Percentiles rank a stretch among this genome's conserved stretches.
Evolutionary conservation across 192 early-diverging fungal genomes (phyloP).

Genomic region (Funneliformis mosseae): DNA sequence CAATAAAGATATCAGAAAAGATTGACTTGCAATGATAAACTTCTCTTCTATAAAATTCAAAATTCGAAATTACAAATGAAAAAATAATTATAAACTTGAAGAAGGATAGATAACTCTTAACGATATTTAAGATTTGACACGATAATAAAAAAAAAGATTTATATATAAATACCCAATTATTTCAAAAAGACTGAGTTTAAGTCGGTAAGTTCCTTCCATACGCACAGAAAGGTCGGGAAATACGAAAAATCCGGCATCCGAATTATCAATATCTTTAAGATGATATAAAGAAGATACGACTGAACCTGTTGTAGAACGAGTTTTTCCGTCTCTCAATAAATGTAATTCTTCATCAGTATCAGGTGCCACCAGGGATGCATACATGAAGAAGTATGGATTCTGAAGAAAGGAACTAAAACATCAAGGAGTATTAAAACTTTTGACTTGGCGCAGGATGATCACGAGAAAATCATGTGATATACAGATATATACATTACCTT

Average conservation of each 20-base stretch:
- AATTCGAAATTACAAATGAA: background rate
- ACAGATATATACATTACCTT: no score
- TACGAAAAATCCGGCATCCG: constrained; percentile 95
- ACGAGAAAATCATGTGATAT: constrained; percentile 10
- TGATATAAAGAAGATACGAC: constrained; percentile 92
- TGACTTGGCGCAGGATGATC: background rate
- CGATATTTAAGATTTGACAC: background rate
- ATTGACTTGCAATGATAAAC: constrained; percentile 91
- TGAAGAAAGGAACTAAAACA: constrained; percentile 52
- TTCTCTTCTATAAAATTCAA: constrained; percentile 49
- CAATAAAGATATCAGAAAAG: constrained; percentile 81
- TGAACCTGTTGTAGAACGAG: constrained; percentile 83
- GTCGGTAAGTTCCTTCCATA: constrained; percentile 85
- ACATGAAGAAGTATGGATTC: constrained; percentile 98
- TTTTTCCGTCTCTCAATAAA: constrained; percentile 87
- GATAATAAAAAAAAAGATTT: background rate
- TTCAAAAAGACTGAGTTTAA: constrained; percentile 90
- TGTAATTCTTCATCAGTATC: constrained; percentile 85
- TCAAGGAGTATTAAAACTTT: no score
- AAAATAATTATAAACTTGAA: background rate
- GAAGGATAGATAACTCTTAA: no score
- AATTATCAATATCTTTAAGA: constrained; percentile 83
- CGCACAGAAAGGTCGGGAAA: constrained; percentile 95
- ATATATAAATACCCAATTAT: constrained; percentile 68
- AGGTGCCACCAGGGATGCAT: constrained; percentile 85